These are phyloP conservation scores for Epichloe typhina DNA, from an alignment of 2,329 filamentous ascomycete species.

Conservation along the genomic window DNA sequence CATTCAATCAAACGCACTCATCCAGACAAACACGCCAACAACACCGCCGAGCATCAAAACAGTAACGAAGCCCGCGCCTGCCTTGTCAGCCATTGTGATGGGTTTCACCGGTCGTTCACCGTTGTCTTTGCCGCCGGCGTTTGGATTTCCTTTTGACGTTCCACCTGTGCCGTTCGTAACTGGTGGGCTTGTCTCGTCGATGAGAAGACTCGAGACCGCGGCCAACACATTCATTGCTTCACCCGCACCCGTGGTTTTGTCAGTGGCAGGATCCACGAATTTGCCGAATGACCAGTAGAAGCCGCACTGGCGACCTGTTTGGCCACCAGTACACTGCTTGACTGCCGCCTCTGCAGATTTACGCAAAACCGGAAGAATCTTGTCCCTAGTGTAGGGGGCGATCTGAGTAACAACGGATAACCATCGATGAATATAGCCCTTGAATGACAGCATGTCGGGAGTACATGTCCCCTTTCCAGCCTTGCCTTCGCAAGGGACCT, in stretches of 20 bases:
- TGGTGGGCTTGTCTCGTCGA: constrained; percentile 26
- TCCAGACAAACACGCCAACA: constrained; percentile 35
- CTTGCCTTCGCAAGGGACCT: constrained; percentile 55
- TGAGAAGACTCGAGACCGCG: constrained; percentile 37
- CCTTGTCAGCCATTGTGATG: constrained; percentile 31
- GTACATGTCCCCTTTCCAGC: constrained; percentile 41
- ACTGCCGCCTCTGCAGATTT: constrained; percentile 47
- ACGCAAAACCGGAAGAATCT: constrained; percentile 44
- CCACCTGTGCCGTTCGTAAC: constrained; percentile 37
- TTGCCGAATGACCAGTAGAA: constrained; percentile 43
- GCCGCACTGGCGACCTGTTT: constrained; percentile 46
- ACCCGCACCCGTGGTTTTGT: constrained; percentile 43
- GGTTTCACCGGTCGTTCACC: constrained; percentile 13
- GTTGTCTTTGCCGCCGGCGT: constrained; percentile 25
- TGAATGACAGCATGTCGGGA: constrained; percentile 60
- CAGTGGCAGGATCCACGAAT: constrained; percentile 32
- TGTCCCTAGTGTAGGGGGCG: constrained; percentile 39
- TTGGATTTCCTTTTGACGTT: constrained; percentile 29
- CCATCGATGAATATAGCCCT: constrained; percentile 56
- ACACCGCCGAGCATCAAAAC: constrained; percentile 28
- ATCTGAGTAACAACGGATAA: constrained; percentile 46
- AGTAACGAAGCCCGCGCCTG: constrained; percentile 36
- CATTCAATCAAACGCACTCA: constrained; percentile 25
- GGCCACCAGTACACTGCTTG: constrained; percentile 47
- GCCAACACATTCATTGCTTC: constrained; percentile 46